These are phyloP conservation scores for Firmiana major DNA, from an alignment of 345 rosid species.

Conservation along the genomic window DNA sequence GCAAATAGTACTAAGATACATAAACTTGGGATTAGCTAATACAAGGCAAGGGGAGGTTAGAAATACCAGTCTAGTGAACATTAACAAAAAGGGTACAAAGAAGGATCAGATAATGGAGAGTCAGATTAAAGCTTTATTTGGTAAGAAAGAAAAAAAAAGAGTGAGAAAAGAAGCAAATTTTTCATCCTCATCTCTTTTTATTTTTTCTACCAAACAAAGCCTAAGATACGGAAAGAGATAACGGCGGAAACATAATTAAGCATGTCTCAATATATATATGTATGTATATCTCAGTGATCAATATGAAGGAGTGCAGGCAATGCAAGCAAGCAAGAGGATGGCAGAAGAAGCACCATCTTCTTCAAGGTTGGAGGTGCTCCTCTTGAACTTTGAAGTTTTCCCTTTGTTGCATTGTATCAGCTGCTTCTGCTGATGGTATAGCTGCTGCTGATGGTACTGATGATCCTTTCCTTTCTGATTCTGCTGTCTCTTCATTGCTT, in stretches of 20 bases:
- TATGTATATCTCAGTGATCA: not conserved
- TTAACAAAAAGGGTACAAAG: not conserved
- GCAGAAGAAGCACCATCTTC: slow-evolving; percentile 90
- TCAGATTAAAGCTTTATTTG: no score
- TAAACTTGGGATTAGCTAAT: not conserved
- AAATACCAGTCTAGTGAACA: not conserved
- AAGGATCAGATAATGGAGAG: not conserved
- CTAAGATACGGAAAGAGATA: not conserved
- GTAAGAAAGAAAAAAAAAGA: no score
- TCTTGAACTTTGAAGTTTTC: slow-evolving; percentile 62
- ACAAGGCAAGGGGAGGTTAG: not conserved
- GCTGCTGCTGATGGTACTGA: slow-evolving; percentile 19
- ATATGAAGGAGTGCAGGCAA: slow-evolving; percentile 63
- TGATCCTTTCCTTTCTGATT: slow-evolving; percentile 26
- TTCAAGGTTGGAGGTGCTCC: slow-evolving; percentile 69
- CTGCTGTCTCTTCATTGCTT: slow-evolving; percentile 46
- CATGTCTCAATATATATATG: not conserved
- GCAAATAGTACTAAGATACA: not conserved
- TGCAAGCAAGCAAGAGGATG: slow-evolving; percentile 82
- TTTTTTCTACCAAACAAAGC: no score
- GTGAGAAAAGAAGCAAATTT: no score
- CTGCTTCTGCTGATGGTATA: slow-evolving; percentile 19
- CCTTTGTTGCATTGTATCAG: slow-evolving; percentile 65
- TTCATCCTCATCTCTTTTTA: no score
- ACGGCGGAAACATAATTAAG: not conserved